Evolutionary conservation across 177 flowering plant species (phyloP).

Genomic region (Telopea speciosissima): DNA sequence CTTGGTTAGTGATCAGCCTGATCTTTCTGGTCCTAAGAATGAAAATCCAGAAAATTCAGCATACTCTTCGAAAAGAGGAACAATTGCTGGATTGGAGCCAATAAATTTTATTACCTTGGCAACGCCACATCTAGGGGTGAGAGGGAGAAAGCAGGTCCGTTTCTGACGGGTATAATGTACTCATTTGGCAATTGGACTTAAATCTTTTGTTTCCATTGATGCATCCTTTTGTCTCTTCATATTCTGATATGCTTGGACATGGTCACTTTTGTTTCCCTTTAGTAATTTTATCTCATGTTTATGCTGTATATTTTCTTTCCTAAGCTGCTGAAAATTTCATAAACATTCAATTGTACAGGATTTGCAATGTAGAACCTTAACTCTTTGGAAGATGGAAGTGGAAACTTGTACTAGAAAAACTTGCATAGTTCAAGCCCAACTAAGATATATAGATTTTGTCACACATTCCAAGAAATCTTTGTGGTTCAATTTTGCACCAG

Average conservation of each 20-base stretch:
- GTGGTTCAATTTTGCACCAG: no score
- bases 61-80: constrained; percentile 29
- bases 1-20: constrained; percentile 13
- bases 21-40: constrained; percentile 16
- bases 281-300: background rate
- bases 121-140: constrained; percentile 95
- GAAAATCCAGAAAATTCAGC: constrained; percentile 20
- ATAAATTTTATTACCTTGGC: constrained; percentile 87
- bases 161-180: background rate
- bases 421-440: background rate
- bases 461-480: background rate
- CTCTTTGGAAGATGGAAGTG: background rate
- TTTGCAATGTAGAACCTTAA: no score
- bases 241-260: background rate
- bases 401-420: background rate
- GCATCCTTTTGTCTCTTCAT: background rate
- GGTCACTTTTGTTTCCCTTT: background rate
- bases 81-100: constrained; percentile 87
- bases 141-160: constrained; percentile 84
- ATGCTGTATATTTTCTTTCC: background rate
- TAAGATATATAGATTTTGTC: background rate
- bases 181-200: background rate
- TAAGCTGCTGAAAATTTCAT: background rate
- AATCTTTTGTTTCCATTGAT: background rate
- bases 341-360: background rate